A percentile compares a stretch with the other conserved stretches of the same genome.
Conservation (phyloP, 805 yeast species). For the Yarrowia divulgata region DNA sequence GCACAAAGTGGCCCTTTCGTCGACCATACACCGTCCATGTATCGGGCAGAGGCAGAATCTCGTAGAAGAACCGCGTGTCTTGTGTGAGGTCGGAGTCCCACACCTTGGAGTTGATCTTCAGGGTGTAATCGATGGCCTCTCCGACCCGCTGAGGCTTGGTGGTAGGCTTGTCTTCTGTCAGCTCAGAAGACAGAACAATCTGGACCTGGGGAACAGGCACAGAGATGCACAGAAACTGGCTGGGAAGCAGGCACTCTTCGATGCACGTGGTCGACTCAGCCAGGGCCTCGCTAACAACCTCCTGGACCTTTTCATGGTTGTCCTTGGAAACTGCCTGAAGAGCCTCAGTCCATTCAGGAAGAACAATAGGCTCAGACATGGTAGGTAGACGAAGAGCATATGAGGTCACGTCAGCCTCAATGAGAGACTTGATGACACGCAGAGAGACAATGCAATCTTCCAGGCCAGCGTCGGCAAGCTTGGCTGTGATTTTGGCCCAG, state of each 20-base stretch:
- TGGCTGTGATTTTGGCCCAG: constrained; percentile 40
- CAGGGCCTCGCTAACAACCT: constrained; percentile 20
- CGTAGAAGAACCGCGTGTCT: constrained; percentile 54
- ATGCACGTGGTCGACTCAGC: constrained; percentile 12
- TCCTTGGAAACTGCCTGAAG: constrained; percentile 29
- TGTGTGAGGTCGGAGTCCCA: constrained; percentile 30
- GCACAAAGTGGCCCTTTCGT: constrained; percentile 60
- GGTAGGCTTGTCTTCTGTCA: constrained; percentile 30
- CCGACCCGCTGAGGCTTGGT: constrained; percentile 18
- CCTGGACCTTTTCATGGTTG: constrained; percentile 20
- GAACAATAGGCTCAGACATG: constrained; percentile 22
- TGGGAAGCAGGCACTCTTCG: not conserved
- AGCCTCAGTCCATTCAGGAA: constrained; percentile 15
- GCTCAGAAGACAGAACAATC: constrained; percentile 32
- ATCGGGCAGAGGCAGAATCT: constrained; percentile 62
- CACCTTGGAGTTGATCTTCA: constrained; percentile 40
- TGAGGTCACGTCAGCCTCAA: constrained; percentile 39
- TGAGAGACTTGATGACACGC: constrained; percentile 33
- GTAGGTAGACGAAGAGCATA: constrained; percentile 40
- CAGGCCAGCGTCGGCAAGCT: constrained; percentile 24
- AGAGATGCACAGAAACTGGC: constrained; percentile 19
- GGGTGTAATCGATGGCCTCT: constrained; percentile 21
- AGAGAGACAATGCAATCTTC: constrained; percentile 37
- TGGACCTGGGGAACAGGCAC: constrained; percentile 40
- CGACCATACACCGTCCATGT: constrained; percentile 84